Base-by-base conservation (phyloP, 768 basidiomycete species). In the Suillus occidentalis region DNA sequence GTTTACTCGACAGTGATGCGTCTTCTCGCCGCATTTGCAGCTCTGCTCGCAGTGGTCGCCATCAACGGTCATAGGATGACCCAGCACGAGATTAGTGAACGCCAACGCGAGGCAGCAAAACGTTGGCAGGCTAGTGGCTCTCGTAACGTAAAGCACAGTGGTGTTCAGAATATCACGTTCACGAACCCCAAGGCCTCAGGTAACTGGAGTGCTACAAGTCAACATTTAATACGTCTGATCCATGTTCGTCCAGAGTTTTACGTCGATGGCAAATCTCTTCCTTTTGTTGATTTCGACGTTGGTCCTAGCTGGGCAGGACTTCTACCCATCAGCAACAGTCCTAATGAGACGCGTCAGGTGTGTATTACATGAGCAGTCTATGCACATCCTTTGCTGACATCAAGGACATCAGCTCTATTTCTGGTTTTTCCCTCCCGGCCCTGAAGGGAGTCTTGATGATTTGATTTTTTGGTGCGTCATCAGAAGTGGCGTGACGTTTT, bases 341-440 rank as follows among this genome's bases (percentile, higher is more conserved):
- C 80, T 20, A 81, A 89, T 56, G 91, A 92, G 75, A 89, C 88
- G 5, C 83, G 89, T 56, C 81, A 91, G 83, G 89, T 88, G 25
- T 28, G 47, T 39, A 36, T 43, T 39, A 36, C 31, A 6, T 9
- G 43, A 37, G 40, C 7, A 4, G 4, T n/a, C 20, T 22, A 31
- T 42, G 14, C 31, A 50, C 4, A 34, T 49, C 6, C 13, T 25
- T 14, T 14, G 47, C 6, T 49, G 22, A 49, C 0, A 49, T 25
- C 12, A 14, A 25, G 22, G 0, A 22, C 13, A 25, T 22, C 22
- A 49, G 89, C 82, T 91, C 18, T 92, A 89, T 79, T 92, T 92
- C 77, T 92, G 91, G 90, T 89, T 91, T 76, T 92, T 91, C 79
- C 91, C 90, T 63, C 89, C 90, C 2, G 90, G 89, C 4, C 88